Evolutionary conservation across 345 rosid genomes (phyloP), one percentile per base, ranked within the genome.

Genomic region (Eucalyptus virginea): DNA sequence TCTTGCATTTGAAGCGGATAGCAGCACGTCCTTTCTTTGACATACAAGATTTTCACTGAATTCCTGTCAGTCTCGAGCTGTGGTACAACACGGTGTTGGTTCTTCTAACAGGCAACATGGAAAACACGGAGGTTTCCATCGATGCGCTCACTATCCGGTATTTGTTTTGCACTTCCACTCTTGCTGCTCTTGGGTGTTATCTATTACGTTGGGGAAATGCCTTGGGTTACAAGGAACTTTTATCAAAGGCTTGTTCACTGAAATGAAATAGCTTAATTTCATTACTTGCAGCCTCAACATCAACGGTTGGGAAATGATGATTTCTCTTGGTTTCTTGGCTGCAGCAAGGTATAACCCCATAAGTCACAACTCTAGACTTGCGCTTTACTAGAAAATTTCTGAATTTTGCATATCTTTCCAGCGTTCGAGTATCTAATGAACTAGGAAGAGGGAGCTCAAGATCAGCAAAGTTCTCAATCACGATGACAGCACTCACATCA

Each of bases 131-230:
- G 90, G 94, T 95, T 90, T 89, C 97, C 88, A 93, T 97, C 51
- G 93, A 95, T 93, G 99, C 98, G 45, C 93, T 97, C 17, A 91
- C 98, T 54, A 95, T 97, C 58, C 96, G 98, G 98, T 96, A 94
- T 86, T 7, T 32, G 58, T 69, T 17, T n/a, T 19, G 5, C 88
- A 18, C 9, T 54, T 34, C 48, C 23, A 15, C 18, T 19, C 40
- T 44, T 47, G 16, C 30, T 13, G 40, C 85, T 47, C 42, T 69
- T 65, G 6, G 8, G 19, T 28, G 19, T 60, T n/a, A 15, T 88
- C 30, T 37, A 32, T 23, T 15, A 37, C 72, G 2, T 67, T 67
- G 11, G 77, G n/a, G 52, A 65, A 56, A 87, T 65, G 77, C 32
- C 37, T 50, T 32, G 58, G 28, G 87, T 65, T n/a, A n/a, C 18